Base-by-base conservation (phyloP, 108 stramenopile genomes). In the Schizochytrium sp. region DNA sequence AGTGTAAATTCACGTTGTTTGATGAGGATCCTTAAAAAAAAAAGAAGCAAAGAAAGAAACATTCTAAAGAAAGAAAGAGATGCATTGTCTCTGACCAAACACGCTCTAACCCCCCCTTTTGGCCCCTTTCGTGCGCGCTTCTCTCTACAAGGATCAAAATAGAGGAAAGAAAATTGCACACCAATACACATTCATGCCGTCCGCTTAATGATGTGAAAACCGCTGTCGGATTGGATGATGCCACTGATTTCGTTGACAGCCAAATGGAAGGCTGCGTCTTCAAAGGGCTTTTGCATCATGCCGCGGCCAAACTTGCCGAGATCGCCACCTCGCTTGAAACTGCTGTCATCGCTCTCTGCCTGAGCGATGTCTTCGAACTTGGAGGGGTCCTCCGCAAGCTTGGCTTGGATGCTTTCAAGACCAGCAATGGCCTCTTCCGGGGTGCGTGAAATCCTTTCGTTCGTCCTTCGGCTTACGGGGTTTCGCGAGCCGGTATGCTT, bases 201-300 rank as follows among this genome's bases (percentile, higher is more conserved):
- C 41, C 98, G 95, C 87, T 97, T 95, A 57, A 99, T 98, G 47
- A 99, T 95, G 93, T 99, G 99, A 87, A 96, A 95, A 57, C 99
- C 99, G 72, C 94, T 95, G 87, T 99, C 99, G 19, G 97, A 97
- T 41, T 95, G 95, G 18, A 98, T 96, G 72, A 98, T 97, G 60
- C 90, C 91, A 0, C 89, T 90, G 5, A 93, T 90, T 58, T 93
- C 91, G 6, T 90, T 91, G 51, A 93, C 91, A 0, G 55, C 44
- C 5, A 93, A 92, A 8, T 92, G 72, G 89, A 97, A 98, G n/a
- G 97, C 91, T 4, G 97, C 98, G 29, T 97, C 96, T 90, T 98
- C 98, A 90, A 98, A 98, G 41, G 97, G 94, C 88, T 94, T 93
- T 92, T 96, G 96, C 97, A 97, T 99, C 87, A 91, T 72, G 41